phyloP scores from a whole-genome alignment of 2,329 filamentous ascomycete genomes.

The Alternaria postmessia region DNA sequence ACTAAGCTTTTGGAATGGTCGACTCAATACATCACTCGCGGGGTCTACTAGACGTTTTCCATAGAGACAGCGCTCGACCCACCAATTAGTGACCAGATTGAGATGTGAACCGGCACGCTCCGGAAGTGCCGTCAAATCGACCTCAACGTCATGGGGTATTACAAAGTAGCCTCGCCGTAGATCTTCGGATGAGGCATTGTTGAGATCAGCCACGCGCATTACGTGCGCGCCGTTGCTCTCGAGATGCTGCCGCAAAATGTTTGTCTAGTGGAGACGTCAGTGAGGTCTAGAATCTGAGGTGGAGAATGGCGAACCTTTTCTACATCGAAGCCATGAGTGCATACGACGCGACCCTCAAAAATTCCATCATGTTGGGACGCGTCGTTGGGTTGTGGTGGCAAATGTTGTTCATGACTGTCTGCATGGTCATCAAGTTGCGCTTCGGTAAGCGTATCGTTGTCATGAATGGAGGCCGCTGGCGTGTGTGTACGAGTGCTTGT shows the following conservation, averaged over 20 bases:
- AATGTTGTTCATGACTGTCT: slow-evolving; percentile 11
- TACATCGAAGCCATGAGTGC: slow-evolving; percentile 54
- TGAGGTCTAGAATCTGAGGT: slow-evolving; percentile 10
- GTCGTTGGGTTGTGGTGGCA: slow-evolving; percentile 29
- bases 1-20: slow-evolving; percentile 76
- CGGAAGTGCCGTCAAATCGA: slow-evolving; percentile 46
- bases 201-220: slow-evolving; percentile 38
- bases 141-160: slow-evolving; percentile 55
- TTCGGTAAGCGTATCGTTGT: slow-evolving; percentile 18
- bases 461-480: slow-evolving; percentile 10
- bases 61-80: slow-evolving; percentile 87
- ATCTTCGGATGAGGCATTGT: slow-evolving; percentile 34
- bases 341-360: slow-evolving; percentile 54
- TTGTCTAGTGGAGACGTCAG: slow-evolving; percentile 41
- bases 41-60: slow-evolving; percentile 76
- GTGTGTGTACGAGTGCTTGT: slow-evolving; percentile 22
- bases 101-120: slow-evolving; percentile 43
- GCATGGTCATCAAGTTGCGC: slow-evolving; percentile 30
- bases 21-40: slow-evolving; percentile 74
- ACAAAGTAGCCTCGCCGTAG: slow-evolving; percentile 51
- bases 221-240: slow-evolving; percentile 47
- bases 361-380: slow-evolving; percentile 54
- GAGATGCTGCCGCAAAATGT: slow-evolving; percentile 44
- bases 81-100: slow-evolving; percentile 81
- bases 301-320: slow-evolving; percentile 47